Base-by-base conservation (phyloP, 129 eudicot species). In the Artemisia argyi region DNA sequence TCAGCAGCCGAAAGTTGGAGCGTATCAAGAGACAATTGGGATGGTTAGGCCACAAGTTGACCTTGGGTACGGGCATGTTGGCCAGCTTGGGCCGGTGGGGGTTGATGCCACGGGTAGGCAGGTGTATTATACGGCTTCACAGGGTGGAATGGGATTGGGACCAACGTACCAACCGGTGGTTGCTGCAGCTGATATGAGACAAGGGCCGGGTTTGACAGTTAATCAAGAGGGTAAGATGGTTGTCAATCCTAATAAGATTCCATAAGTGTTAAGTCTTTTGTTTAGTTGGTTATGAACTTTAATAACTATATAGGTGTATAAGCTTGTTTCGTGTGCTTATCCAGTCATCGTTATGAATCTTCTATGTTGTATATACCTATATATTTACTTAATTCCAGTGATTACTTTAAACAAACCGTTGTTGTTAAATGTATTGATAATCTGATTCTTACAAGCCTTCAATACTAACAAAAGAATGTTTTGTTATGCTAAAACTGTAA, bases 61-160 rank as follows among this genome's bases (percentile, higher is more conserved):
- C 51, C 68, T 52, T 2, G 76, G 78, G 18, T 78, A 74, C 7
- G 70, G 81, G 48, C 83, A 79, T 61, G 80, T 82, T 3, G 77
- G 84, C 0, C 46, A 39, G 46, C 46, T 39, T 39, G 46, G 46
- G 46, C 46, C 46, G 68, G 80, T 82, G 2, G 77, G 84, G 0
- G 68, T 79, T 26, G 87, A 83, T 52, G 81, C 81, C 3, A 72
- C 78, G 10, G 87, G 87, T 46, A 68, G 87, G 70, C 83, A 83
- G 66, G 79, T 83, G 26, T 83, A 66, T 68, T 83, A 79, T 46
- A 67, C 84, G 1, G 61, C 72, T 7, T 46, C 84, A 20, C 71
- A 74, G 24, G 75, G 79, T 39, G 82, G 83, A 24, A 65, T 67
- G 66, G 65, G 56, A 10, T 50, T 67, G 66, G 65, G 56, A 10